Conservation (phyloP, 176 grass and related monocot genomes). For the Ensete glaucum region DNA sequence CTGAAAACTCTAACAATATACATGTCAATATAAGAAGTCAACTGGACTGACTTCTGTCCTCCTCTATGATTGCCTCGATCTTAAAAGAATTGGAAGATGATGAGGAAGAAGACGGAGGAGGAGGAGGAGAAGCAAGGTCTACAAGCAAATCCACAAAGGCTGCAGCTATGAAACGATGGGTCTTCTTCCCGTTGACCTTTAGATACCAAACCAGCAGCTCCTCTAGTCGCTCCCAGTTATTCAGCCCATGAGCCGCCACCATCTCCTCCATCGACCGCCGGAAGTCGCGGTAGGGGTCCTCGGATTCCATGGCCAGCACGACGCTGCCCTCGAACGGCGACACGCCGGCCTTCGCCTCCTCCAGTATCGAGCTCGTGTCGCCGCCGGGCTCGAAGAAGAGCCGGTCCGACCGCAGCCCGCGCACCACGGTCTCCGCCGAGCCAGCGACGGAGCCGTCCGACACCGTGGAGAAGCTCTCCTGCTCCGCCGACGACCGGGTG, state of each 20-base stretch:
- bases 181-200: conserved; percentile 15
- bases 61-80: background rate
- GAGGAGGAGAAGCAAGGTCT: background rate
- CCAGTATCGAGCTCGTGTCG: conserved; percentile 5
- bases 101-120: background rate
- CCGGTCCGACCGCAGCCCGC: conserved; percentile 1
- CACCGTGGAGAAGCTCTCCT: conserved; percentile 17
- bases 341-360: background rate
- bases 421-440: conserved; percentile 4
- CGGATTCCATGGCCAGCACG: conserved; percentile 2
- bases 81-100: background rate
- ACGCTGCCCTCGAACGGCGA: background rate
- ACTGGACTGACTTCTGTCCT: background rate
- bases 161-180: conserved; percentile 3
- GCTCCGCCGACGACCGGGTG: conserved; percentile 13
- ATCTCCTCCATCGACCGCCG: conserved; percentile 19
- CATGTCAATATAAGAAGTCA: background rate
- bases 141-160: conserved; percentile 14
- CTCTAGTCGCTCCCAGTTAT: conserved; percentile 4
- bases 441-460: background rate
- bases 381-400: conserved; percentile 8
- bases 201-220: conserved; percentile 18
- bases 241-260: conserved; percentile 12
- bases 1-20: background rate
- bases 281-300: conserved; percentile 24